Evolutionary conservation across 371 early-diverging fungal genomes (phyloP).

Genomic region (Neoconidiobolus thromboides): DNA sequence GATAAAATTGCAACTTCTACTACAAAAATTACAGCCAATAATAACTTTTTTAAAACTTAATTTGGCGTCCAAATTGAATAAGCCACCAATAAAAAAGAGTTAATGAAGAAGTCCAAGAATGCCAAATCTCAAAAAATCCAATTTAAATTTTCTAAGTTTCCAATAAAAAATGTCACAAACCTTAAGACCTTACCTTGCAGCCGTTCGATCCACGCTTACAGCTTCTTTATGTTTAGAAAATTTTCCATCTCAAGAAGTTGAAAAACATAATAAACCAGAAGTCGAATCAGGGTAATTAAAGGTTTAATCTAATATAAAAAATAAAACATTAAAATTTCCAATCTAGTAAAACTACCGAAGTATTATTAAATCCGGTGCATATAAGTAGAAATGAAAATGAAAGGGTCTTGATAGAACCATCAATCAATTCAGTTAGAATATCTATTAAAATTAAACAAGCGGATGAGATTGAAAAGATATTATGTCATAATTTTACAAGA

Average conservation of each 20-base stretch:
- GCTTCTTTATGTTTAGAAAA: slow-evolving; percentile 91
- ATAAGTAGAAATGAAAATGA: slow-evolving; percentile 92
- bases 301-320: neutral
- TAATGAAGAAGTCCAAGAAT: neutral
- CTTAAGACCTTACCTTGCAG: slow-evolving; percentile 84
- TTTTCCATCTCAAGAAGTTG: slow-evolving; percentile 92
- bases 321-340: neutral
- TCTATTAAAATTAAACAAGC: slow-evolving; percentile 94
- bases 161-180: slow-evolving; percentile 57
- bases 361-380: slow-evolving; percentile 68
- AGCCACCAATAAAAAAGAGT: neutral
- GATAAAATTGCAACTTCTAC: neutral
- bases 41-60: neutral
- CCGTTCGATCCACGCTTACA: slow-evolving; percentile 82
- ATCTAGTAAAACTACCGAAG: slow-evolving; percentile 51
- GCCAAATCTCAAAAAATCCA: neutral
- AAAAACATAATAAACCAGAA: slow-evolving; percentile 95
- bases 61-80: neutral
- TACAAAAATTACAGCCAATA: neutral
- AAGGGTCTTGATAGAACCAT: slow-evolving; percentile 77
- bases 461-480: slow-evolving; percentile 87
- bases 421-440: slow-evolving; percentile 85
- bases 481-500: slow-evolving; percentile 89
- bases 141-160: neutral
- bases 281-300: slow-evolving; percentile 67